Evolutionary conservation across 202 grass and related monocot species (phyloP), one percentile per base, ranked within the genome.

Genomic region (Panicum virgatum): DNA sequence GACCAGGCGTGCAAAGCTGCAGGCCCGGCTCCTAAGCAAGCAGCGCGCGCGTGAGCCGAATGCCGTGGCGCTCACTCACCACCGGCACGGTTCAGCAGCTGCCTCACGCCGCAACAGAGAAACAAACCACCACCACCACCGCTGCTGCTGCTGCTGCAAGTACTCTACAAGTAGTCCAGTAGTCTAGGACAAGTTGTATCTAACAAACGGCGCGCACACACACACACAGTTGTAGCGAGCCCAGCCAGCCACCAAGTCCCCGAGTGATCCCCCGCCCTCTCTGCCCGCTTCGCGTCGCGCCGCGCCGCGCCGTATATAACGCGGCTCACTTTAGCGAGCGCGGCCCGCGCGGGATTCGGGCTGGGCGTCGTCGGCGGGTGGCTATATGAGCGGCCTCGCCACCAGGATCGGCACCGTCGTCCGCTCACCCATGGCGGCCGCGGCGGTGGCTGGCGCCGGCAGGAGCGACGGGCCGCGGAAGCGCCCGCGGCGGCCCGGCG

Each of bases 341-440:
- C 6, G 63, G 62, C 51, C 63, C 32, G 40, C 50, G 22, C 62
- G 23, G 19, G 38, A 66, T 66, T 82, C 20, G 66, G 66, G 51
- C 23, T 44, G 4, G 25, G 16, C 10, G 40, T 18, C 7, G 23
- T 5, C 11, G 47, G 25, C 61, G 72, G 47, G 25, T 52, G 72
- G 84, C 85, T 86, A 75, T 83, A 90, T 90, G 88, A 86, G 16
- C 80, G 37, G 63, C 38, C 69, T 90, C 62, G 1, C 56, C 46
- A 5, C 14, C 62, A 75, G 54, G 75, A 44, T 83, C 26, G 43
- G 68, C 83, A 61, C 65, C 73, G 59, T 58, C 59, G 32, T 79
- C 62, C 80, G 88, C 75, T 75, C 74, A 52, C 40, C 78, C 61
- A 88, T 86, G 89, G 82, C 73, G 66, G 73, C 66, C 63, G 44